Conservation (phyloP, 2,329 filamentous ascomycete species). For the Clarireedia sp. region DNA sequence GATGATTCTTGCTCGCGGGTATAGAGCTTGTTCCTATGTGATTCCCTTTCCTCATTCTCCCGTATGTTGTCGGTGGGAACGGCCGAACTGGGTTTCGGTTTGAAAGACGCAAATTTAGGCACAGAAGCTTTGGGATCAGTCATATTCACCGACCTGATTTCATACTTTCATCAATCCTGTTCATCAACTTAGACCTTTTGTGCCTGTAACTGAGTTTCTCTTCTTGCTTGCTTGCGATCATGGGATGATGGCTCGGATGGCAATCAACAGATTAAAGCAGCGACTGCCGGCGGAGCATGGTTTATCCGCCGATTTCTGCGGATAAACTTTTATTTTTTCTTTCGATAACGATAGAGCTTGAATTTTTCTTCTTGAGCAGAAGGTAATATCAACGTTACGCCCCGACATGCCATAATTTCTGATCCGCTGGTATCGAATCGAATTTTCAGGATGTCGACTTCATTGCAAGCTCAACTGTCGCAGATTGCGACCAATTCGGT, state of each 20-base stretch:
- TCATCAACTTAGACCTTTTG: neutral
- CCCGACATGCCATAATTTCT: constrained; percentile 13
- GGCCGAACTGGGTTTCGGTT: constrained; percentile 35
- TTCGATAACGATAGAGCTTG: constrained; percentile 11
- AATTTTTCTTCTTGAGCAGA: constrained; percentile 6
- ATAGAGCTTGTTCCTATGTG: constrained; percentile 1
- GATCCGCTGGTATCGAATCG: neutral
- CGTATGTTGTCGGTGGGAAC: constrained; percentile 1
- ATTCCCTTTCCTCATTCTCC: constrained; percentile 13
- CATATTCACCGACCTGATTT: constrained; percentile 12
- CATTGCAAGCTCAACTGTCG: constrained; percentile 88
- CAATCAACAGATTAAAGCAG: constrained; percentile 1
- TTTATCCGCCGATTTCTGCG: constrained; percentile 1
- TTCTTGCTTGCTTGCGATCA: too few species aligned
- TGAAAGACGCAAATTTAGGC: constrained; percentile 72
- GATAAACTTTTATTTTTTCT: constrained; percentile 1
- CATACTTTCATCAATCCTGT: neutral
- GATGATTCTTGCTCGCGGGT: neutral
- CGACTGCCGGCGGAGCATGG: neutral
- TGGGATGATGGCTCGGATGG: neutral
- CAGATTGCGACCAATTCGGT: constrained; percentile 85
- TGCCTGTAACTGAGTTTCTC: too few species aligned
- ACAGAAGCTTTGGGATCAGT: constrained; percentile 32
- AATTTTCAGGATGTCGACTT: constrained; percentile 58
- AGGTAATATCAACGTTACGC: constrained; percentile 3